A percentile compares a stretch with the other conserved stretches of the same genome.
These are phyloP conservation scores for Kwoniella sp. DNA, from an alignment of 768 basidiomycete genomes.

Conservation along the genomic window DNA sequence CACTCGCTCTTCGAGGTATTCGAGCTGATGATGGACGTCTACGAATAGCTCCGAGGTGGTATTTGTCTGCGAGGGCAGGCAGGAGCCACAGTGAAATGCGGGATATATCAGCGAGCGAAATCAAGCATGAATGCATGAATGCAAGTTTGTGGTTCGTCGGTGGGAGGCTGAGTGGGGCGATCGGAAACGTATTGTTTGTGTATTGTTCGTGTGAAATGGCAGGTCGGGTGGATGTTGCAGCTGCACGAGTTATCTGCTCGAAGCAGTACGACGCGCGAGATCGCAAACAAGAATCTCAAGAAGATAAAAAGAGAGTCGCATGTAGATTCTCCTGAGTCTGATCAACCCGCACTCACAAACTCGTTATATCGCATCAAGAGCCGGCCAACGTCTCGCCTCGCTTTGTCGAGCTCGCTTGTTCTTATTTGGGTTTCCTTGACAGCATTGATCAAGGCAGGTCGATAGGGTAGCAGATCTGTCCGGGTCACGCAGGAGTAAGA, in stretches of 20 bases:
- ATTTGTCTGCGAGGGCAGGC: constrained; percentile 29
- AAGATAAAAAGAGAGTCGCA: too few species aligned
- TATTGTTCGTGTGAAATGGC: too few species aligned
- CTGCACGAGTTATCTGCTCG: too few species aligned
- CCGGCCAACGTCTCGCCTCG: constrained; percentile 25
- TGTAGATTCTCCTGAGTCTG: too few species aligned
- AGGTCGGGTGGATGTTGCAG: too few species aligned
- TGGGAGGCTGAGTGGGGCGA: background rate
- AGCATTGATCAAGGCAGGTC: constrained; percentile 12
- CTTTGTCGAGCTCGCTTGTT: constrained; percentile 18
- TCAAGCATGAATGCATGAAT: background rate
- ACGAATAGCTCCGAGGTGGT: constrained; percentile 46
- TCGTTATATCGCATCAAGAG: constrained; percentile 41
- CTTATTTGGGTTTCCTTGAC: constrained; percentile 3
- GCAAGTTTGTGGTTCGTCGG: background rate
- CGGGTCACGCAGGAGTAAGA: too few species aligned
- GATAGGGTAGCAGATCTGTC: constrained; percentile 34
- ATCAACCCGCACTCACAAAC: constrained; percentile 33
- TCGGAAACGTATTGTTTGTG: background rate
- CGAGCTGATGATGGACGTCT: constrained; percentile 38
- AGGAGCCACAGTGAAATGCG: too few species aligned
- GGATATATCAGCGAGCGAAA: background rate
- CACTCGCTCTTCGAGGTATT: constrained; percentile 42
- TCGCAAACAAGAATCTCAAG: too few species aligned
- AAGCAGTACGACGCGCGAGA: too few species aligned